Evolutionary conservation across 2,329 filamentous ascomycete genomes (phyloP), one percentile per base, ranked within the genome.

Genomic region (Ophiostoma montium): DNA sequence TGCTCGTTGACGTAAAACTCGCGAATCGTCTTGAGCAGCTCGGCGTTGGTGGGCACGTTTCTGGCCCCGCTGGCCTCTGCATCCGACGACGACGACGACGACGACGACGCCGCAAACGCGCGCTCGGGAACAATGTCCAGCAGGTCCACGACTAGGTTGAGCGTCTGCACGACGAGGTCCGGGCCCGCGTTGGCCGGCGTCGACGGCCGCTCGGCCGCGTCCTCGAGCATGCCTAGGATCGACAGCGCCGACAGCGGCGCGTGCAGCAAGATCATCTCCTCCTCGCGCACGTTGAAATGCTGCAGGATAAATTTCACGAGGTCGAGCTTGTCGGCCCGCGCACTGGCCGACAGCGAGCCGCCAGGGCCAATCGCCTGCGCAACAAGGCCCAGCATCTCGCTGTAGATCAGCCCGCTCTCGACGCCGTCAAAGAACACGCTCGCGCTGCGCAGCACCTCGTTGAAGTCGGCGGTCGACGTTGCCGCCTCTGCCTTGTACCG

Each of bases 341-440:
- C 71, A 5, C 67, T 65, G 4, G 61, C 57, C 32, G 60, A 59
- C n/a, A 67, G 48, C 33, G 61, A 65, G 19, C 69, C 70, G 18
- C 70, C 70, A 5, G 72, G 66, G 2, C 70, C 68, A 48, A 80
- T 67, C n/a, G 76, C 70, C 57, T 79, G 72, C 1, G 72, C 71
- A 52, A 92, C 68, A 38, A 92, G 71, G 12, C 77, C 70, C 50
- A 86, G 69, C 50, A 95, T 72, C 60, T 94, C 86, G 44, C 83
- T 81, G 70, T 94, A 98, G 43, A 98, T 95, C 18, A 96, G 70
- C 8, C 85, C 84, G 58, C 89, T 94, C 65, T 98, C 92, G 35
- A 96, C 90, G 5, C 90, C 90, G 61, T 98, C 92, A 57, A 98
- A 98, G 66, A 98, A 98, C 36, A 92, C 83, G 60, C 85, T 94